phyloP scores from a whole-genome alignment of 2,329 filamentous ascomycete species.

The Ophiostoma himal-ulmi region DNA sequence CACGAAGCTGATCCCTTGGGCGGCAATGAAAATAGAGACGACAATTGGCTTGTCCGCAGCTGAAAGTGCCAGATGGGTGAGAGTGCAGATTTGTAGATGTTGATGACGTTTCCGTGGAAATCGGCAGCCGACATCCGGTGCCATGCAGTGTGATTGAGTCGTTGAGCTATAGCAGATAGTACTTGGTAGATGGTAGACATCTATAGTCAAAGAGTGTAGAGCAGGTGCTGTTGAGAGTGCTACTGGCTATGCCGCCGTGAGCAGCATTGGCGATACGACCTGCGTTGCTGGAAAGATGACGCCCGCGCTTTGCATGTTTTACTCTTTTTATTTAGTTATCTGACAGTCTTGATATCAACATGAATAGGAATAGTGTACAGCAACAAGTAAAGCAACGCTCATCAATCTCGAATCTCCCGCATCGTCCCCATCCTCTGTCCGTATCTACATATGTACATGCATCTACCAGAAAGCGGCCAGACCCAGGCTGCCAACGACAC shows the following conservation, averaged over 20 bases:
- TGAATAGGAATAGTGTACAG: not conserved
- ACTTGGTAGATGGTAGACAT: too few relatives aligned
- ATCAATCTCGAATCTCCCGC: not conserved
- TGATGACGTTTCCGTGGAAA: not conserved
- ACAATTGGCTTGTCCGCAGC: not conserved
- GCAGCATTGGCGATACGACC: too few relatives aligned
- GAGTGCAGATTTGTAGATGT: too few relatives aligned
- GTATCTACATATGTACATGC: too few relatives aligned
- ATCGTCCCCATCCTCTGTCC: not conserved
- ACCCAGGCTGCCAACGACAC: conserved; percentile 41
- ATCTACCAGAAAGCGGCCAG: conserved; percentile 41
- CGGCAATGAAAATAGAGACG: not conserved
- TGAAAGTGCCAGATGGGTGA: not conserved
- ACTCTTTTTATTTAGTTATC: conserved; percentile 11
- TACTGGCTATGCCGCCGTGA: too few relatives aligned
- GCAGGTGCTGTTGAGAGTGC: too few relatives aligned
- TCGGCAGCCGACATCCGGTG: not conserved
- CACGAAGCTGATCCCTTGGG: not conserved
- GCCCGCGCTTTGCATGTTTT: not conserved
- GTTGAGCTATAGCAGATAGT: too few relatives aligned
- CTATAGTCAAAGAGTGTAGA: too few relatives aligned
- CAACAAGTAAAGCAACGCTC: conserved; percentile 12
- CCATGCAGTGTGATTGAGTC: too few relatives aligned
- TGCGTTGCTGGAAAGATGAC: too few relatives aligned
- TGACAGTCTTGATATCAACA: not conserved